Conservation (phyloP, 2,329 filamentous ascomycete genomes). For the Exophiala sp. region DNA sequence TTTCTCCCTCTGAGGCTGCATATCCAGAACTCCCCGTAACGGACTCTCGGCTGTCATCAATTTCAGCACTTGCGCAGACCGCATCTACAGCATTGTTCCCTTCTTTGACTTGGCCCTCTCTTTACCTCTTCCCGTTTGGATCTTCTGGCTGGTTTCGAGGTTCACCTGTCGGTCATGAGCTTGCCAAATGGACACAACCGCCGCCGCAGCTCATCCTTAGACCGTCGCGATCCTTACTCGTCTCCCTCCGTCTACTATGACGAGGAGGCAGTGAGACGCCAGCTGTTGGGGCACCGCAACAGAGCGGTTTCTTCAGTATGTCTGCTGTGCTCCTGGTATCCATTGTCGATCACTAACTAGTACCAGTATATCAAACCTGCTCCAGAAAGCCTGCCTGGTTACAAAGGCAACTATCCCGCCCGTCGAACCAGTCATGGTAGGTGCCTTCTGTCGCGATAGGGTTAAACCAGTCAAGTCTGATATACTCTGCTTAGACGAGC, state of each 20-base stretch:
- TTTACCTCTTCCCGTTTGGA: background rate
- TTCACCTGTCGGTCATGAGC: slow-evolving; percentile 33
- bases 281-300: slow-evolving; percentile 42
- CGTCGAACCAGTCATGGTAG: slow-evolving; percentile 44
- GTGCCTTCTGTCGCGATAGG: background rate
- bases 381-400: slow-evolving; percentile 9
- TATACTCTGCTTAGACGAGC: slow-evolving; percentile 73
- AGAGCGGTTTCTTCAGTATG: slow-evolving; percentile 54
- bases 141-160: background rate
- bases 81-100: background rate
- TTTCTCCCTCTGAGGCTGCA: background rate
- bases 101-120: background rate
- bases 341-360: background rate
- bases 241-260: slow-evolving; percentile 57
- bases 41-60: slow-evolving; percentile 1
- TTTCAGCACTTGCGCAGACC: background rate
- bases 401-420: slow-evolving; percentile 20
- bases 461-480: slow-evolving; percentile 24
- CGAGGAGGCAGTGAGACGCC: slow-evolving; percentile 43
- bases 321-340: background rate
- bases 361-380: slow-evolving; percentile 26
- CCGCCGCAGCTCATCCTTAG: slow-evolving; percentile 39
- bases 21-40: background rate
- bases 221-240: slow-evolving; percentile 49
- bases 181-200: slow-evolving; percentile 37